Evolutionary conservation across 345 rosid genomes (phyloP).

Genomic region (Hirschfeldia incana): DNA sequence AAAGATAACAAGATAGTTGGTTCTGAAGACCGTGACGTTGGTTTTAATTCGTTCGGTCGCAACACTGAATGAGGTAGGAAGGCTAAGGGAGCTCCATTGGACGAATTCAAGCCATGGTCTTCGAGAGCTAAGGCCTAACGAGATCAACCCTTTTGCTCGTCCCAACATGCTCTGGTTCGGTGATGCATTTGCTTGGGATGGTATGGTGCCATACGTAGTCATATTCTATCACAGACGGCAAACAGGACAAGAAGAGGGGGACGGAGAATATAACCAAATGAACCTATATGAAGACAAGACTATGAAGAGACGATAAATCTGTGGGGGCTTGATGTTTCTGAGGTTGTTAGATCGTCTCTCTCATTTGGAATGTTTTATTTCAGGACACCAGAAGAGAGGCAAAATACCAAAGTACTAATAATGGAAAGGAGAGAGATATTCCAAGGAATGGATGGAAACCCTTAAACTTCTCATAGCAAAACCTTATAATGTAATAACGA

Average conservation of each 20-base stretch:
- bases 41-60: slow-evolving; percentile 44
- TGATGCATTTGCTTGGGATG: slow-evolving; percentile 35
- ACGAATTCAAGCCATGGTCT: slow-evolving; percentile 66
- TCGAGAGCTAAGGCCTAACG: slow-evolving; percentile 41
- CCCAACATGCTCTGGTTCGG: slow-evolving; percentile 29
- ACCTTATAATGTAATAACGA: slow-evolving; percentile 11
- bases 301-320: slow-evolving; percentile 16
- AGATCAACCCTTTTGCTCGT: slow-evolving; percentile 48
- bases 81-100: slow-evolving; percentile 38
- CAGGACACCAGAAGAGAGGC: slow-evolving; percentile 24
- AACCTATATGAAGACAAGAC: slow-evolving; percentile 6
- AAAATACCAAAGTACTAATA: slow-evolving; percentile 20
- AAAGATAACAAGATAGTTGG: slow-evolving; percentile 49
- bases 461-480: slow-evolving; percentile 11
- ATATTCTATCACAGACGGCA: slow-evolving; percentile 23
- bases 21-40: slow-evolving; percentile 44
- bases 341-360: slow-evolving; percentile 7
- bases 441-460: slow-evolving; percentile 21
- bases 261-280: slow-evolving; percentile 1
- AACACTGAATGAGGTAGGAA: slow-evolving; percentile 39
- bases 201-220: slow-evolving; percentile 56
- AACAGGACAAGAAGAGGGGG: slow-evolving; percentile 7
- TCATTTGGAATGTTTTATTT: slow-evolving; percentile 17
- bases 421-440: slow-evolving; percentile 17
- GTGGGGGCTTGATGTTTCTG: background rate